These are phyloP conservation scores for Xylaria sp. DNA, from an alignment of 2,329 filamentous ascomycete genomes.

Conservation along the genomic window DNA sequence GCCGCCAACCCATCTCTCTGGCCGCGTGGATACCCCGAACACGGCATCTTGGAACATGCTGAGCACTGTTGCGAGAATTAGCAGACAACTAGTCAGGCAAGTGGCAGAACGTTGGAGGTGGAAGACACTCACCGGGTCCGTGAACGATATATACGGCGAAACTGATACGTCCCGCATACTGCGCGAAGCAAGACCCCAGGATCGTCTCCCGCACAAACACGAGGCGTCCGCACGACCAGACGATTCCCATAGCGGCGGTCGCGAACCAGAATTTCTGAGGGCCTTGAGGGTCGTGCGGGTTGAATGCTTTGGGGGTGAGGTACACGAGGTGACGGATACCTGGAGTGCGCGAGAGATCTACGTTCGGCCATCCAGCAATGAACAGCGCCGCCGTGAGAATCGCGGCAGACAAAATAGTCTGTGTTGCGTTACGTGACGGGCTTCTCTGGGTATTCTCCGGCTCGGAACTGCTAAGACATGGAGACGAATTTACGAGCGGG, in stretches of 20 bases:
- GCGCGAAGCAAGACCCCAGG: slow-evolving; percentile 60
- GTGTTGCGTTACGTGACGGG: slow-evolving; percentile 5
- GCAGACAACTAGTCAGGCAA: not conserved
- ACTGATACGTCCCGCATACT: slow-evolving; percentile 64
- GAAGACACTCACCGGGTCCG: slow-evolving; percentile 45
- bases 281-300: slow-evolving; percentile 44
- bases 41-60: slow-evolving; percentile 50
- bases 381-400: slow-evolving; percentile 49
- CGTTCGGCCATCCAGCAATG: slow-evolving; percentile 55
- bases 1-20: slow-evolving; percentile 38
- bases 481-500: not conserved
- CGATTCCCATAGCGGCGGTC: slow-evolving; percentile 48
- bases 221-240: slow-evolving; percentile 54
- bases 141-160: slow-evolving; percentile 68
- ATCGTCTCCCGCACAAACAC: slow-evolving; percentile 46
- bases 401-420: slow-evolving; percentile 38
- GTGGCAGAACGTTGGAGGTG: not conserved
- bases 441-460: not conserved
- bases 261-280: slow-evolving; percentile 54
- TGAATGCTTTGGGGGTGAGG: slow-evolving; percentile 49
- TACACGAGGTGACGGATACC: slow-evolving; percentile 34
- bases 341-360: slow-evolving; percentile 48
- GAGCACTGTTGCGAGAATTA: slow-evolving; percentile 49
- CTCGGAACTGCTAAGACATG: not conserved
- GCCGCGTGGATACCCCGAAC: slow-evolving; percentile 42